These are phyloP conservation scores for Aspergillus versicolor DNA, from an alignment of 2,329 filamentous ascomycete species.

Conservation along the genomic window DNA sequence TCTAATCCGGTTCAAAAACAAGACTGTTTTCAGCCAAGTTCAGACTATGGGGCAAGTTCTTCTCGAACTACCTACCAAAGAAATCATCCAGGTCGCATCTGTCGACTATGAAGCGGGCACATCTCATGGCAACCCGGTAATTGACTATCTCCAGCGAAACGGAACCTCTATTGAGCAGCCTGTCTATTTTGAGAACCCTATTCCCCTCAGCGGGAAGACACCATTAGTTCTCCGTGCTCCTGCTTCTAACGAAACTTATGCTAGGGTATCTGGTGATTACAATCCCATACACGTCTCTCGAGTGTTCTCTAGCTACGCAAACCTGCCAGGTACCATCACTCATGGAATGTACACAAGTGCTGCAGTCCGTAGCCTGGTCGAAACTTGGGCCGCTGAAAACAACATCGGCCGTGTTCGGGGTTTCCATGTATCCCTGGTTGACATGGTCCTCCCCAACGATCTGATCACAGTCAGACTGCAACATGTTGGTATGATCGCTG, in stretches of 20 bases:
- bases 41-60: constrained; percentile 91
- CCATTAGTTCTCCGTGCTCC: constrained; percentile 86
- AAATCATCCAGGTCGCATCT: constrained; percentile 94
- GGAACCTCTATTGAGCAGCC: constrained; percentile 93
- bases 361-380: constrained; percentile 89
- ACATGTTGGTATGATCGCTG: constrained; percentile 95
- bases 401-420: constrained; percentile 95
- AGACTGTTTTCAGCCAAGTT: constrained; percentile 84
- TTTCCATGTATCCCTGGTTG: constrained; percentile 95
- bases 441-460: constrained; percentile 97
- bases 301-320: constrained; percentile 93
- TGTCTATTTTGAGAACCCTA: constrained; percentile 94
- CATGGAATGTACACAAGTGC: constrained; percentile 99
- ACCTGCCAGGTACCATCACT: constrained; percentile 93
- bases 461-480: constrained; percentile 92
- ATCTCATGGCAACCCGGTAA: constrained; percentile 93
- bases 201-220: constrained; percentile 89
- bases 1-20: constrained; percentile 91
- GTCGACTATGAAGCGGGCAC: constrained; percentile 90
- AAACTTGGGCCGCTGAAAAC: constrained; percentile 99
- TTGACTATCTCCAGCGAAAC: constrained; percentile 91
- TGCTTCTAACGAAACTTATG: constrained; percentile 96
- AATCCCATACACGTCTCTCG: constrained; percentile 98
- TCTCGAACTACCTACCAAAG: constrained; percentile 92
- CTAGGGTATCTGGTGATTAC: constrained; percentile 95